Base-by-base conservation (phyloP, 768 basidiomycete species). In the Trametes meyenii region DNA sequence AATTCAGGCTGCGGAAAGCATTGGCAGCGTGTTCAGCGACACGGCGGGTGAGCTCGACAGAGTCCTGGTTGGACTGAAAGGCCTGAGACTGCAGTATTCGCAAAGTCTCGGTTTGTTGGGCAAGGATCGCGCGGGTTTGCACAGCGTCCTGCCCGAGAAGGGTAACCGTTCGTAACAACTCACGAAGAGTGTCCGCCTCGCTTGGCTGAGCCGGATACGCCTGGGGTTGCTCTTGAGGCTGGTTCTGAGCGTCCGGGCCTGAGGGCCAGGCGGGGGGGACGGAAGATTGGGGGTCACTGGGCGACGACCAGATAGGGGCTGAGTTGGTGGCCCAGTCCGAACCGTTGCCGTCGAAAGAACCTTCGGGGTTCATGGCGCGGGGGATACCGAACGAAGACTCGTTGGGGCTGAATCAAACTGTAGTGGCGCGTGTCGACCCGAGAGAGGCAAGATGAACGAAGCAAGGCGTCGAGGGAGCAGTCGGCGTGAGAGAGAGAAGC, bases 391-490 rank as follows among this genome's bases (percentile, higher is more conserved):
- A 10, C 29, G 29, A 38, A 33, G 29, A n/a, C 10, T 13, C n/a
- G 51, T 23, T 36, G 51, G 19, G 51, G 51, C 51, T 38, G 51
- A 52, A 52, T 23, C 51, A 52, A 52, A 52, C 51, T 55, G 42
- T 55, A 45, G 35, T 10, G 43, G 53, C 51, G 36, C 36, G 51
- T 13, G 39, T 40, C 39, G 39, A 40, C 12, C 14, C 17, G 14
- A n/a, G 17, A n/a, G 39, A 40, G 39, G 14, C 14, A 40, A n/a
- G 14, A n/a, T 12, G 39, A 40, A 12, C 14, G 4, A n/a, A 12
- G 11, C 12, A 4, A n/a, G 17, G 11, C 39, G 39, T 40, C 14
- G 39, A 40, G 39, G 39, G 13, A 40, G 39, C 44, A 23, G 44
- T 3, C 17, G 19, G 44, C 44, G 16, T 45, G 44, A 45, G 21